phyloP scores from a whole-genome alignment of 257 asterid genomes.

The Paraleonurus japonicus region DNA sequence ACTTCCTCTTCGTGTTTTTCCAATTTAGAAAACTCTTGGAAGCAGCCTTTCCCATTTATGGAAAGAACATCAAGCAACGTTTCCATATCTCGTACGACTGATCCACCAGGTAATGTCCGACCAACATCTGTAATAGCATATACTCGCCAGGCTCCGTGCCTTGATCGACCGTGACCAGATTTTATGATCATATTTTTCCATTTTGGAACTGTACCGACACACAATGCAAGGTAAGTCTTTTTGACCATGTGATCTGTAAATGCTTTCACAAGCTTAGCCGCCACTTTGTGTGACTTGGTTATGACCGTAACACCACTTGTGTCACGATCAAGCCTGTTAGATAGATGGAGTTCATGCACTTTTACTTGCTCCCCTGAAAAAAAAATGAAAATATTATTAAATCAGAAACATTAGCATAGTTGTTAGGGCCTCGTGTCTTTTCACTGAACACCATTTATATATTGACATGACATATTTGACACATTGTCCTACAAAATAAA shows the following conservation, averaged over 20 bases:
- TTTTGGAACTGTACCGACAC: constrained; percentile 61
- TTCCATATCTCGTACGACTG: constrained; percentile 78
- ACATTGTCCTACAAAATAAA: neutral
- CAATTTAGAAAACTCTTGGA: constrained; percentile 28
- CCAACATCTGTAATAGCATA: constrained; percentile 79
- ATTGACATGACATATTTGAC: neutral
- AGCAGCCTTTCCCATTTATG: constrained; percentile 41
- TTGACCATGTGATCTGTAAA: constrained; percentile 69
- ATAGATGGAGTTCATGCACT: constrained; percentile 65
- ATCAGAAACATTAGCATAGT: neutral
- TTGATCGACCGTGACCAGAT: constrained; percentile 95
- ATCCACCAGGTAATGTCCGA: constrained; percentile 79
- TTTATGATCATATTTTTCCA: constrained; percentile 53
- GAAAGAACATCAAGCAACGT: constrained; percentile 66
- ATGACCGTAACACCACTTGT: constrained; percentile 87
- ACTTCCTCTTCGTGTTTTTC: constrained; percentile 36
- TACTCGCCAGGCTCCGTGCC: constrained; percentile 95
- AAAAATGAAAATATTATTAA: neutral
- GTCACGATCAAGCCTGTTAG: constrained; percentile 93
- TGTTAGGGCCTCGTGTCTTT: neutral
- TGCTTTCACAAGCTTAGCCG: constrained; percentile 90
- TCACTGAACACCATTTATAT: neutral
- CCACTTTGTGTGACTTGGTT: constrained; percentile 86
- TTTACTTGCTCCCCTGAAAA: constrained; percentile 41
- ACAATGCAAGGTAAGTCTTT: constrained; percentile 75